Evolutionary conservation across 345 rosid genomes (phyloP).

Genomic region (Boechera retrofracta): DNA sequence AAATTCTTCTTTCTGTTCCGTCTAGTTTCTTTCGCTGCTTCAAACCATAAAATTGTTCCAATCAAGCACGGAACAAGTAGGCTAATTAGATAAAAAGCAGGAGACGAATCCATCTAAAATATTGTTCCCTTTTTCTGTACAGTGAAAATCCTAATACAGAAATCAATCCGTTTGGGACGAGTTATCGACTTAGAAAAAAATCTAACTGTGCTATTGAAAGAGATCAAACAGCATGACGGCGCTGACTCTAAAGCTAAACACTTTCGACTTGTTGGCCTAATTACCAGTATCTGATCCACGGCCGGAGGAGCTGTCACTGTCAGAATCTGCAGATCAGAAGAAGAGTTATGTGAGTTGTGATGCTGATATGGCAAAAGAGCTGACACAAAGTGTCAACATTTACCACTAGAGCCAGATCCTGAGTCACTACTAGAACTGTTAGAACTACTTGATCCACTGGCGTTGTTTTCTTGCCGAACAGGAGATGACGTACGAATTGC

Average conservation of each 20-base stretch:
- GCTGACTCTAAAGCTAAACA: slow-evolving; percentile 37
- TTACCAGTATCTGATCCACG: slow-evolving; percentile 42
- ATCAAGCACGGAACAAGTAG: slow-evolving; percentile 20
- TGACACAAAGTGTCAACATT: slow-evolving; percentile 24
- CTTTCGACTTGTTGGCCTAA: slow-evolving; percentile 29
- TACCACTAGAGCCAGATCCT: slow-evolving; percentile 49
- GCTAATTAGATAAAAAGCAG: slow-evolving; percentile 14
- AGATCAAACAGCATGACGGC: slow-evolving; percentile 10
- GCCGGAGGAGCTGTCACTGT: slow-evolving; percentile 49
- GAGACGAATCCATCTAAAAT: slow-evolving; percentile 3
- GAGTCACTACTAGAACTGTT: slow-evolving; percentile 50
- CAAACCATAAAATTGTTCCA: slow-evolving; percentile 11
- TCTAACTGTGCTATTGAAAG: slow-evolving; percentile 21
- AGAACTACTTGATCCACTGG: slow-evolving; percentile 51
- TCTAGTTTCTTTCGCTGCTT: slow-evolving; percentile 11
- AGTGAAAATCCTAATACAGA: slow-evolving; percentile 37
- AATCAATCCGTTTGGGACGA: slow-evolving; percentile 10
- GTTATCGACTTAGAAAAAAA: slow-evolving; percentile 19
- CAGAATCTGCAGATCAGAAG: slow-evolving; percentile 39
- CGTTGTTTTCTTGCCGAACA: slow-evolving; percentile 36
- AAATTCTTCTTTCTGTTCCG: neutral
- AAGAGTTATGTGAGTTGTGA: slow-evolving; percentile 6
- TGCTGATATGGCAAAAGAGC: slow-evolving; percentile 14
- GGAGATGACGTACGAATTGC: slow-evolving; percentile 39
- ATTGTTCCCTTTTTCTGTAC: slow-evolving; percentile 28